Evolutionary conservation across 2,329 filamentous ascomycete species (phyloP).

Genomic region (Aspergillus ustus): DNA sequence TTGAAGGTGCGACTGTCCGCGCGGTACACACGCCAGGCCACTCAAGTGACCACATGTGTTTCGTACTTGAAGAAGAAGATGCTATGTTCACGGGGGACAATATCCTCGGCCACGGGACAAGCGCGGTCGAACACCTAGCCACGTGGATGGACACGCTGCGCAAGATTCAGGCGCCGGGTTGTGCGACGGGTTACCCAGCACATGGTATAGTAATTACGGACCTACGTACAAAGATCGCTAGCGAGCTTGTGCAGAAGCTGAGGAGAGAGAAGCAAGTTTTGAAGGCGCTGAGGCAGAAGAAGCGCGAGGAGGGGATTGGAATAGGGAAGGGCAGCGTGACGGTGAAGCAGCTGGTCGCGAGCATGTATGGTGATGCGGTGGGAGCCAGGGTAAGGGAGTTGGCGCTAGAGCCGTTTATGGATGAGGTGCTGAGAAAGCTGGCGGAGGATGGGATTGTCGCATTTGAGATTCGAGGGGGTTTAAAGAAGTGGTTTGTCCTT

Average conservation of each 20-base stretch:
- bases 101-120: conserved; percentile 66
- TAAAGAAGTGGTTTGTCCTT: conserved; percentile 50
- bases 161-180: conserved; percentile 41
- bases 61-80: conserved; percentile 71
- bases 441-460: conserved; percentile 50
- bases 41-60: conserved; percentile 75
- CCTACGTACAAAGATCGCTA: conserved; percentile 44
- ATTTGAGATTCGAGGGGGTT: conserved; percentile 42
- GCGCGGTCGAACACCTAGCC: conserved; percentile 46
- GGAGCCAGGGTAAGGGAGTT: conserved; percentile 39
- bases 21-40: conserved; percentile 66
- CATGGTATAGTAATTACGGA: conserved; percentile 50
- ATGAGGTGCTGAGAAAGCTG: conserved; percentile 50
- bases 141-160: conserved; percentile 42
- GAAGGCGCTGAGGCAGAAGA: conserved; percentile 32
- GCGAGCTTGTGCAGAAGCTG: conserved; percentile 43
- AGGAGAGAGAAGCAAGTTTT: conserved; percentile 49
- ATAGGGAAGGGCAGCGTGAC: conserved; percentile 44
- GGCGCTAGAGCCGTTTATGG: conserved; percentile 51
- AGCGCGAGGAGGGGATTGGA: conserved; percentile 17
- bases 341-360: conserved; percentile 48
- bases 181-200: conserved; percentile 49
- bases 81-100: conserved; percentile 83
- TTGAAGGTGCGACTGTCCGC: conserved; percentile 46
- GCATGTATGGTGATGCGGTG: conserved; percentile 46